Evolutionary conservation across 345 rosid species (phyloP), one percentile per base, ranked within the genome.

Genomic region (Citrus inodora): DNA sequence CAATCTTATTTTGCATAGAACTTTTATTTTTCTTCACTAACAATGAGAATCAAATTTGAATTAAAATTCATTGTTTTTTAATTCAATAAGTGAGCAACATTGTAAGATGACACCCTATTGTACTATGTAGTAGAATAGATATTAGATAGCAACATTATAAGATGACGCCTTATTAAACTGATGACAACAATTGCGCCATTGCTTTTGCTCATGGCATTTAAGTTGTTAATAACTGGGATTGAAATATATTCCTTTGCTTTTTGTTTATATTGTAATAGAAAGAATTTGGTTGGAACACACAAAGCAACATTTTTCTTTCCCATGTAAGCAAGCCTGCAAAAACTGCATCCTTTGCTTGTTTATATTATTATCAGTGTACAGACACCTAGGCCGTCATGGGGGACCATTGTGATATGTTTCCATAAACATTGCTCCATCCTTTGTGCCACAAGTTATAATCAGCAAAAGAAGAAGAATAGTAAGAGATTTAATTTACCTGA

Each of bases 331-430:
- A 48, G 69, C 58, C 38, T 55, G 69, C 10, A 60, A 51, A 33
- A 46, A 30, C 28, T 11, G 55, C 17, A 46, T 13, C 60, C 27
- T 32, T 74, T 40, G 70, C 69, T 58, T 78, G 70, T 70, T 32
- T 64, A 30, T 33, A 19, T 33, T 65, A 25, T 55, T 71, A 42
- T 64, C 4, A 10, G 30, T 16, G 5, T 33, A 37, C 8, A 38
- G 32, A 55, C 9, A 11, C 32, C 72, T 46, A 17, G 48, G 55
- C 30, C 55, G 25, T 72, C 67, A 61, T 40, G 81, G 79, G 80
- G 80, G 79, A 75, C 81, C 82, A 70, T 74, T 37, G 9, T 71
- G 37, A 37, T 73, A 65, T 51, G 79, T 63, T 78, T 74, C 24
- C 81, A 22, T 59, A 68, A 58, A 68, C 70, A 70, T 56, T 71